Conservation (phyloP, 257 asterid species). For the Salvia splendens region DNA sequence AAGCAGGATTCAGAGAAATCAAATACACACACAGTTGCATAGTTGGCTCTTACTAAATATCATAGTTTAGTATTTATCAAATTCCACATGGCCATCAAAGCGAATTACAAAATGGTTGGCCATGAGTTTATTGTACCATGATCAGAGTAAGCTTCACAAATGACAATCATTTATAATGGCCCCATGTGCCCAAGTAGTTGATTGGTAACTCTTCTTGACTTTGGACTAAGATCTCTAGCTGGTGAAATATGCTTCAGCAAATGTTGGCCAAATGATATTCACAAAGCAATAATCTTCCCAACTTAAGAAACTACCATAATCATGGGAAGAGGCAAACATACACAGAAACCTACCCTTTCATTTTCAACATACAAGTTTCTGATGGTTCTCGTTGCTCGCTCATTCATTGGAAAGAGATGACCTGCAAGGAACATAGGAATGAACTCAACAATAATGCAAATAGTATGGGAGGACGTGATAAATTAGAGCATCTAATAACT, state of each 20-base stretch:
- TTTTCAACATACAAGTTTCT: slow-evolving; percentile 80
- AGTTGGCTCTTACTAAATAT: background rate
- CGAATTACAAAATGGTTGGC: background rate
- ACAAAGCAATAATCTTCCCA: background rate
- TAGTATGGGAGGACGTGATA: slow-evolving; percentile 15
- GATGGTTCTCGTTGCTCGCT: slow-evolving; percentile 91
- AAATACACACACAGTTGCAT: background rate
- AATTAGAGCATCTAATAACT: slow-evolving; percentile 1
- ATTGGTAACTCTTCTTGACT: slow-evolving; percentile 13
- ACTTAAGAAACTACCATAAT: slow-evolving; percentile 15
- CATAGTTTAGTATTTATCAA: background rate
- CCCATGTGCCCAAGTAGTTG: slow-evolving; percentile 19
- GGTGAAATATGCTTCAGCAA: slow-evolving; percentile 13
- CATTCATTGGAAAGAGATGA: slow-evolving; percentile 80
- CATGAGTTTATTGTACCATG: background rate
- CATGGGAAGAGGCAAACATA: slow-evolving; percentile 4
- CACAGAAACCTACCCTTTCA: slow-evolving; percentile 66
- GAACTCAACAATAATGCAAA: background rate
- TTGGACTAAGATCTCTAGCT: background rate
- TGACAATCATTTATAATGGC: background rate
- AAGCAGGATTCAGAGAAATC: background rate
- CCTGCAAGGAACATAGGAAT: slow-evolving; percentile 49
- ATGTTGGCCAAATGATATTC: background rate
- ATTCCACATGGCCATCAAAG: background rate
- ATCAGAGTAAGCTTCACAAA: background rate